A percentile compares a stretch with the other conserved stretches of the same genome.
Conservation (phyloP, 768 basidiomycete genomes). For the Kwoniella botswanensis region DNA sequence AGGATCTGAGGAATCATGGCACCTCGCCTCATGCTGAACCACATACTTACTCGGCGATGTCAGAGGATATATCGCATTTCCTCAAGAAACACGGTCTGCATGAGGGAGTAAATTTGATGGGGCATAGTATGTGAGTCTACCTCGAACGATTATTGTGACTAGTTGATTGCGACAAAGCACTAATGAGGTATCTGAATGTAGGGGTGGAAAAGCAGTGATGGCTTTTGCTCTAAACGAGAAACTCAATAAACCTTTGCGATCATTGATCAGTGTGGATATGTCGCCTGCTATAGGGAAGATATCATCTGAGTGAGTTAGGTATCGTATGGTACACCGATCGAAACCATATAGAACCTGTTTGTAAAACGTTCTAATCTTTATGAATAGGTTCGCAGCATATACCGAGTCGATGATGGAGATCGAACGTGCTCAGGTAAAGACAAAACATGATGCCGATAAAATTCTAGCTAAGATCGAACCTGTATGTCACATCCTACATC, state of each 20-base stretch:
- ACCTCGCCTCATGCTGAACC: constrained; percentile 73
- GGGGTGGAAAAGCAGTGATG: constrained; percentile 73
- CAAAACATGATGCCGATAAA: constrained; percentile 72
- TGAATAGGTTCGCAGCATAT: constrained; percentile 65
- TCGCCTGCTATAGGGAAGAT: constrained; percentile 69
- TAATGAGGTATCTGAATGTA: constrained; percentile 52
- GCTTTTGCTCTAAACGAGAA: constrained; percentile 55
- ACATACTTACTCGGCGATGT: constrained; percentile 80
- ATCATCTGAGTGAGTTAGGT: constrained; percentile 65
- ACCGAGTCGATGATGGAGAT: constrained; percentile 75
- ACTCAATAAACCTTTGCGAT: constrained; percentile 47
- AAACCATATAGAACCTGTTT: background rate
- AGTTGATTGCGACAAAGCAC: background rate
- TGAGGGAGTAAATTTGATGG: constrained; percentile 72
- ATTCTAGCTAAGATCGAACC: constrained; percentile 69
- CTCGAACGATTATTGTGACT: too few relatives aligned
- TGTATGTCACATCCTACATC: constrained; percentile 59
- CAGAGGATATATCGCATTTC: constrained; percentile 74
- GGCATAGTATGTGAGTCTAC: constrained; percentile 81
- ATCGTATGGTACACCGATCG: background rate
- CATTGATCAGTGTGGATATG: constrained; percentile 75
- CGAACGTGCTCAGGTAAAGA: constrained; percentile 66
- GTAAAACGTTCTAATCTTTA: background rate
- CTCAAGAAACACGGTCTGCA: constrained; percentile 62
- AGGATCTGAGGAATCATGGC: constrained; percentile 93